phyloP scores from a whole-genome alignment of 2,329 filamentous ascomycete genomes.

The Fusarium burgessii region DNA sequence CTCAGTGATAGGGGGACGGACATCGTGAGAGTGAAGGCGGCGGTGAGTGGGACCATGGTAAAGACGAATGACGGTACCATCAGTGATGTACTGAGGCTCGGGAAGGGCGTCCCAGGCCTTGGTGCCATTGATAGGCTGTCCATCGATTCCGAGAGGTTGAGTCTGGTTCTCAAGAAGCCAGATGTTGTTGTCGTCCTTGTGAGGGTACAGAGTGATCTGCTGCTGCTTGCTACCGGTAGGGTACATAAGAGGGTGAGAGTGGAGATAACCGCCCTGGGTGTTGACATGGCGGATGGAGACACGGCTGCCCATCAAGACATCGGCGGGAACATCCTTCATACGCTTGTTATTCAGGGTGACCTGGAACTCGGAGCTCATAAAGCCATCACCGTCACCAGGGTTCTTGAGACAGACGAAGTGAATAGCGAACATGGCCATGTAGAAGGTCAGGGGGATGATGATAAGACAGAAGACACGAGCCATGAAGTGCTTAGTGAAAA shows the following conservation, averaged over 20 bases:
- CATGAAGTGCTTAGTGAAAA: slow-evolving; percentile 95
- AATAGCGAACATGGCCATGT: slow-evolving; percentile 96
- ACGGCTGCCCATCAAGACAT: slow-evolving; percentile 89
- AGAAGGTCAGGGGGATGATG: slow-evolving; percentile 88
- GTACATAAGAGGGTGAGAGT: slow-evolving; percentile 98
- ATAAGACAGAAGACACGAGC: slow-evolving; percentile 92
- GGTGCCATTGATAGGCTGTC: slow-evolving; percentile 82
- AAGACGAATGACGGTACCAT: slow-evolving; percentile 84
- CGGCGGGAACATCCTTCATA: slow-evolving; percentile 94
- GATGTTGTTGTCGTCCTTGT: slow-evolving; percentile 98
- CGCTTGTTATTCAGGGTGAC: slow-evolving; percentile 95
- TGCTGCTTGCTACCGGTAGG: slow-evolving; percentile 98
- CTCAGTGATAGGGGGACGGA: slow-evolving; percentile 87
- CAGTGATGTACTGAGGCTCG: slow-evolving; percentile 76
- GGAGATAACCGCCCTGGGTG: slow-evolving; percentile 96
- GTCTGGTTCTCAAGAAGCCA: slow-evolving; percentile 97
- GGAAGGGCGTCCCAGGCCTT: slow-evolving; percentile 82
- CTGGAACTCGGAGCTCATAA: slow-evolving; percentile 99
- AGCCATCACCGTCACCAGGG: slow-evolving; percentile 96
- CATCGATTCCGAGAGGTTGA: slow-evolving; percentile 82
- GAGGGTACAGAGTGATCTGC: slow-evolving; percentile 96
- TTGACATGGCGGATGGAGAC: slow-evolving; percentile 92
- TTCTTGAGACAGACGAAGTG: slow-evolving; percentile 95
- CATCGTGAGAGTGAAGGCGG: slow-evolving; percentile 95
- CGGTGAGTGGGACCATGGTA: slow-evolving; percentile 88